phyloP scores from a whole-genome alignment of 2,329 filamentous ascomycete genomes.

The Knufia petricola region DNA sequence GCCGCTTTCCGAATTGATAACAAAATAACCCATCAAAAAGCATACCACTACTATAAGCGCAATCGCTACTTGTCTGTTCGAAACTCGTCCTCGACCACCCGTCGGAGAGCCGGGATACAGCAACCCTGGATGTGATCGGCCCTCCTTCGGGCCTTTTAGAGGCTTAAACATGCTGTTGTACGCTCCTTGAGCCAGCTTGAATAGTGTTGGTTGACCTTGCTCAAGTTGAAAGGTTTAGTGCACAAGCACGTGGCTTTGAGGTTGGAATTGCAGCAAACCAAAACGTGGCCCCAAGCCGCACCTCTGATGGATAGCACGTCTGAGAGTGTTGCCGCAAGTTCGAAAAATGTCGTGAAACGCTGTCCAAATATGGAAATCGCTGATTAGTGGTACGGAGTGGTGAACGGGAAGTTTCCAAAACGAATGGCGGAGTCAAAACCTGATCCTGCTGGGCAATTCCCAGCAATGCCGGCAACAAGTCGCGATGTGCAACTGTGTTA shows the following conservation, averaged over 20 bases:
- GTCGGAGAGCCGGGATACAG: not conserved
- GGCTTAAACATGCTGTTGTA: slow-evolving; percentile 10
- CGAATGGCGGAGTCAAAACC: not conserved
- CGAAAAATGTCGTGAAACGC: not conserved
- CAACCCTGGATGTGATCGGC: slow-evolving; percentile 9
- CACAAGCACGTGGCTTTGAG: no score
- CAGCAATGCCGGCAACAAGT: not conserved
- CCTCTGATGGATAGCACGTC: not conserved
- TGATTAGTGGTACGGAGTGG: not conserved
- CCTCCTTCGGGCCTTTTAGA: slow-evolving; percentile 6
- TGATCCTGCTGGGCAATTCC: not conserved
- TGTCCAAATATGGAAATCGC: not conserved
- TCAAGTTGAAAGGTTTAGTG: not conserved
- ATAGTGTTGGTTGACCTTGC: not conserved
- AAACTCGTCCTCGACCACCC: not conserved
- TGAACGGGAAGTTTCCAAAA: not conserved
- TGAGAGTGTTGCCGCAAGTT: not conserved
- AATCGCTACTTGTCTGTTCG: slow-evolving; percentile 2
- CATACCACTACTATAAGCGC: slow-evolving; percentile 7
- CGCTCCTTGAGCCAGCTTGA: slow-evolving; percentile 9
- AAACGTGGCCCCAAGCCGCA: no score
- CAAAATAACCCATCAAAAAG: slow-evolving; percentile 8
- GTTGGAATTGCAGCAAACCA: no score
- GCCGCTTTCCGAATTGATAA: slow-evolving; percentile 3
- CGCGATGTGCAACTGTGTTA: no score